These are phyloP conservation scores for Clitocybe nebularis DNA, from an alignment of 1,284 basidiomycete species.

Conservation along the genomic window DNA sequence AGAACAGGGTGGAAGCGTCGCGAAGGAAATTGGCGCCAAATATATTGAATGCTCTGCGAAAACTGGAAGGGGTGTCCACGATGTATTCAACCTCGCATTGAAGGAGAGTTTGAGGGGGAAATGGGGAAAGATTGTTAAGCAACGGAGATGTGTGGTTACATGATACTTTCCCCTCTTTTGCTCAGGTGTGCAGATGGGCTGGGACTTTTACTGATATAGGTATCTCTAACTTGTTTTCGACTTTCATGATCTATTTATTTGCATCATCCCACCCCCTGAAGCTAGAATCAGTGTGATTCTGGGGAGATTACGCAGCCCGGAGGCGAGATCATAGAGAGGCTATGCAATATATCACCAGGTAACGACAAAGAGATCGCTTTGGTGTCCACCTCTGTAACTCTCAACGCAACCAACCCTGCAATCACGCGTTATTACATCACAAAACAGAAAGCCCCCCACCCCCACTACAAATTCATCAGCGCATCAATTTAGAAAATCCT, in stretches of 20 bases:
- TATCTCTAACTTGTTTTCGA: slow-evolving; percentile 11
- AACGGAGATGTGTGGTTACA: slow-evolving; percentile 75
- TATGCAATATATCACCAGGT: too few relatives aligned
- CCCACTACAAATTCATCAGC: too few relatives aligned
- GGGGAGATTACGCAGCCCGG: too few relatives aligned
- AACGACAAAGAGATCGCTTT: too few relatives aligned
- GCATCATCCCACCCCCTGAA: background rate
- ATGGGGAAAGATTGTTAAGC: slow-evolving; percentile 71
- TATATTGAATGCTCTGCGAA: slow-evolving; percentile 97
- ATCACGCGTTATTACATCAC: too few relatives aligned
- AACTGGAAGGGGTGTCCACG: slow-evolving; percentile 83
- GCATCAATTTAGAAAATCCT: too few relatives aligned
- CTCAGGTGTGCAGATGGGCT: slow-evolving; percentile 16
- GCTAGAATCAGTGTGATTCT: too few relatives aligned
- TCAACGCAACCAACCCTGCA: too few relatives aligned
- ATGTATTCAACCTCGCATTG: slow-evolving; percentile 90
- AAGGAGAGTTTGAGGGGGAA: slow-evolving; percentile 80
- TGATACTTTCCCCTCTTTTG: slow-evolving; percentile 27
- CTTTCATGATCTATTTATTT: slow-evolving; percentile 10
- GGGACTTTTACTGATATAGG: slow-evolving; percentile 22
- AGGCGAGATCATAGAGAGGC: too few relatives aligned
- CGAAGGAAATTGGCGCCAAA: slow-evolving; percentile 91
- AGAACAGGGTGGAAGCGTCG: slow-evolving; percentile 77
- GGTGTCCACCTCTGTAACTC: too few relatives aligned
- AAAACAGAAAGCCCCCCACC: too few relatives aligned